Conservation (phyloP, 164 flowering plant species). For the Stephania yunnanensis region DNA sequence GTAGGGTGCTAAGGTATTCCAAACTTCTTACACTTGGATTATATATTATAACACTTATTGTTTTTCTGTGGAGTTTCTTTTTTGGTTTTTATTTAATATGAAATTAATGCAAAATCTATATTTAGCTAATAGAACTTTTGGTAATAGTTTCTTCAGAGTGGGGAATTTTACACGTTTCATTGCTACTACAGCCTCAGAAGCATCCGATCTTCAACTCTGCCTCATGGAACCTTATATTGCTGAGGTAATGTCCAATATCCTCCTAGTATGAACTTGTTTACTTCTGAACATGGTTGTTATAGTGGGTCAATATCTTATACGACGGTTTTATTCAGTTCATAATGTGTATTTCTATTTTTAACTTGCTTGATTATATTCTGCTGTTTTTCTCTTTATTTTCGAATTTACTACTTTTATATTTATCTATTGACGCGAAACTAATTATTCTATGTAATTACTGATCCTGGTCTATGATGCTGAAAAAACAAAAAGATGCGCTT, state of each 20-base stretch:
- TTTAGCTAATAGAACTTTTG: not conserved
- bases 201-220: conserved; percentile 75
- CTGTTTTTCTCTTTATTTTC: not conserved
- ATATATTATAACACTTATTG: not conserved
- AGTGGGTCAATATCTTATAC: too few relatives aligned
- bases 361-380: too few relatives aligned
- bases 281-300: not conserved
- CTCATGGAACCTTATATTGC: conserved; percentile 58
- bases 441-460: not conserved
- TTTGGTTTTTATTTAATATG: not conserved
- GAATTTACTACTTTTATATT: not conserved
- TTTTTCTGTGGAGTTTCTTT: not conserved
- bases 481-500: conserved; percentile 44
- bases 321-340: too few relatives aligned
- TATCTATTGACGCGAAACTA: not conserved
- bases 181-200: conserved; percentile 42
- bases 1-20: conserved; percentile 55
- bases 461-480: not conserved
- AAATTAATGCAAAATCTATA: not conserved
- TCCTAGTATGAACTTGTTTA: not conserved
- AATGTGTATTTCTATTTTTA: too few relatives aligned
- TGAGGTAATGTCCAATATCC: conserved; percentile 37
- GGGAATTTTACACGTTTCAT: conserved; percentile 67
- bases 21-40: not conserved
- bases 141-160: conserved; percentile 45